phyloP scores from a whole-genome alignment of 2,329 filamentous ascomycete genomes.

The Talaromyces atroroseus region DNA sequence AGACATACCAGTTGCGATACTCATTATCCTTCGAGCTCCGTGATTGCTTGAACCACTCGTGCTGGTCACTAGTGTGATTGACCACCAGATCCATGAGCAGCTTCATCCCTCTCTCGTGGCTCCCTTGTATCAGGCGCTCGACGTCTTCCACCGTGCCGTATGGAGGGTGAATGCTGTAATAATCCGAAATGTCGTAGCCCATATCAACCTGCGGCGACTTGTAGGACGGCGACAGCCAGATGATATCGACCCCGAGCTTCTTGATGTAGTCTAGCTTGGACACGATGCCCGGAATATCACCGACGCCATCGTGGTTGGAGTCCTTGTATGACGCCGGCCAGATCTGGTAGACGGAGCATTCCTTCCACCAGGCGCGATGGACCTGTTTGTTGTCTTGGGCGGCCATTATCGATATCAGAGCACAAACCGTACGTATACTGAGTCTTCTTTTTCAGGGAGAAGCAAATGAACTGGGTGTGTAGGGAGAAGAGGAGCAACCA shows the following conservation, averaged over 20 bases:
- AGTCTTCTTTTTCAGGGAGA: neutral
- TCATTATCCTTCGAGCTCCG: neutral
- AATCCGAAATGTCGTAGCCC: slow-evolving; percentile 54
- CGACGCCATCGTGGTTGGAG: slow-evolving; percentile 28
- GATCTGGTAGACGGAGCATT: slow-evolving; percentile 28
- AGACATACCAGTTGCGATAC: slow-evolving; percentile 17
- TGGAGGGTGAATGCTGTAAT: slow-evolving; percentile 43
- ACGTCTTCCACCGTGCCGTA: slow-evolving; percentile 46
- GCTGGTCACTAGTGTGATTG: slow-evolving; percentile 37
- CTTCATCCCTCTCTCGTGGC: slow-evolving; percentile 44
- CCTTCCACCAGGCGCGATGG: slow-evolving; percentile 36
- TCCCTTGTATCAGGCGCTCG: slow-evolving; percentile 38
- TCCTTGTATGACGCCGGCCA: slow-evolving; percentile 31
- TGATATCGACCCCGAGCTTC: slow-evolving; percentile 24
- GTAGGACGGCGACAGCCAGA: slow-evolving; percentile 44
- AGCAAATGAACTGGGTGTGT: neutral
- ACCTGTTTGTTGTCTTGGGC: slow-evolving; percentile 13
- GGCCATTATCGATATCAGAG: neutral
- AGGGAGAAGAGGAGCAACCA: neutral
- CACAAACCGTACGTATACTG: neutral
- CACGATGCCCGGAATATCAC: slow-evolving; percentile 29
- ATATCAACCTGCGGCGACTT: slow-evolving; percentile 47
- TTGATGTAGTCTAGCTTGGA: slow-evolving; percentile 27
- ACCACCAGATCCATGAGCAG: slow-evolving; percentile 46
- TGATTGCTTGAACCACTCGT: slow-evolving; percentile 8